Percentiles rank a stretch among this genome's conserved stretches.
Conservation (phyloP, 2,329 filamentous ascomycete genomes). For the Penicillium nordicum region DNA sequence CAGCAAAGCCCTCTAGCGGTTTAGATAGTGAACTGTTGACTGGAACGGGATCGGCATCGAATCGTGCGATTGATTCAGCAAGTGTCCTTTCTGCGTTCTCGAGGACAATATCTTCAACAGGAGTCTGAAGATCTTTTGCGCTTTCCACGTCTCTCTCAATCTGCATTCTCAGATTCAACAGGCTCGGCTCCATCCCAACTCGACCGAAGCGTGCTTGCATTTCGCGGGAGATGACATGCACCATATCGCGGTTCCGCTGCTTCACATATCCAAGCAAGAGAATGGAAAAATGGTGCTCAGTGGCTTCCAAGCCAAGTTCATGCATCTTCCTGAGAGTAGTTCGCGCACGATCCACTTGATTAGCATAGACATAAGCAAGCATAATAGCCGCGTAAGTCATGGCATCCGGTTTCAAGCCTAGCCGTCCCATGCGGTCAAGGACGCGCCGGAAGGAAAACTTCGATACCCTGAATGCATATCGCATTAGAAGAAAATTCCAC, state of each 20-base stretch:
- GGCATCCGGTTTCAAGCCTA: conserved; percentile 51
- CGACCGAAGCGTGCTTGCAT: conserved; percentile 36
- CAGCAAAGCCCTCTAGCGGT: conserved; percentile 29
- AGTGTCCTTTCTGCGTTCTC: conserved; percentile 38
- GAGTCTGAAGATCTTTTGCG: conserved; percentile 10
- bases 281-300: conserved; percentile 46
- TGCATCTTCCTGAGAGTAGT: conserved; percentile 48
- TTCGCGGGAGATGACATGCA: conserved; percentile 50
- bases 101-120: conserved; percentile 24
- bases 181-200: conserved; percentile 31
- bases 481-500: conserved; percentile 75
- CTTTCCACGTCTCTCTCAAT: conserved; percentile 34
- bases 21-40: conserved; percentile 24
- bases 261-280: conserved; percentile 51
- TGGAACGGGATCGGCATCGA: conserved; percentile 42
- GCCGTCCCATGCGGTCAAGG: conserved; percentile 54
- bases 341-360: conserved; percentile 55
- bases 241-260: conserved; percentile 48
- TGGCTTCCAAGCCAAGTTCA: conserved; percentile 36
- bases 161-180: conserved; percentile 37
- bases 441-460: conserved; percentile 52
- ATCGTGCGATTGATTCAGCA: conserved; percentile 36
- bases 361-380: conserved; percentile 52
- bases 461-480: conserved; percentile 64
- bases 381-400: conserved; percentile 62